A percentile compares a stretch with the other conserved stretches of the same genome.
phyloP scores from a whole-genome alignment of 768 basidiomycete species.

The Amanita rimosa region DNA sequence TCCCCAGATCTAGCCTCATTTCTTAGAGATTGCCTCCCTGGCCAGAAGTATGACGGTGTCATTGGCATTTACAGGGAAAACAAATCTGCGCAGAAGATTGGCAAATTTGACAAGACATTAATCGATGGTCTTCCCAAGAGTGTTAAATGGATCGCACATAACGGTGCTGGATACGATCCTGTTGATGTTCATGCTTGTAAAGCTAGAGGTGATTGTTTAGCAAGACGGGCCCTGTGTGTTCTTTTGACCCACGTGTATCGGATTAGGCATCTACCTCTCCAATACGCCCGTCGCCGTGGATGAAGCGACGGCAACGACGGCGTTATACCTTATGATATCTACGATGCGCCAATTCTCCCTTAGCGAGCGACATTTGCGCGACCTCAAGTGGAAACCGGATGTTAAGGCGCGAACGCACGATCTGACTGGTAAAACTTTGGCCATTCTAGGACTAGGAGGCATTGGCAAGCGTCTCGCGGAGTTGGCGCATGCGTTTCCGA shows the following conservation, averaged over 20 bases:
- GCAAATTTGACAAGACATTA: constrained; percentile 72
- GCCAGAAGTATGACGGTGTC: constrained; percentile 63
- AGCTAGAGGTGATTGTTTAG: constrained; percentile 38
- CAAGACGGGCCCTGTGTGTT: not conserved
- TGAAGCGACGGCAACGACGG: constrained; percentile 85
- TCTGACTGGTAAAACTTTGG: constrained; percentile 56
- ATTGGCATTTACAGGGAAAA: constrained; percentile 78
- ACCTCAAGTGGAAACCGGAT: constrained; percentile 51
- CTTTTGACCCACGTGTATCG: not conserved
- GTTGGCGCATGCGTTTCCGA: constrained; percentile 70
- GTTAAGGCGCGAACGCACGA: constrained; percentile 44
- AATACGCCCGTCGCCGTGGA: constrained; percentile 89
- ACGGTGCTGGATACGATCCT: constrained; percentile 88
- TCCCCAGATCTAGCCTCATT: constrained; percentile 59
- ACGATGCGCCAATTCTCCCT: constrained; percentile 62
- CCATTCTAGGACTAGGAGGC: constrained; percentile 67
- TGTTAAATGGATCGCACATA: constrained; percentile 84
- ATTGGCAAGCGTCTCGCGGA: constrained; percentile 65
- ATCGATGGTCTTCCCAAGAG: constrained; percentile 52
- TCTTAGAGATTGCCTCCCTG: constrained; percentile 45
- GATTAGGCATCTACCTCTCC: constrained; percentile 62
- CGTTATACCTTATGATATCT: constrained; percentile 73
- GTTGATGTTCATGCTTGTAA: constrained; percentile 72
- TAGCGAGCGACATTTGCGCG: constrained; percentile 47
- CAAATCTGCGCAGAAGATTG: constrained; percentile 50